Evolutionary conservation across 2,329 filamentous ascomycete species (phyloP), one percentile per base, ranked within the genome.

Genomic region (Venturia nashicola): DNA sequence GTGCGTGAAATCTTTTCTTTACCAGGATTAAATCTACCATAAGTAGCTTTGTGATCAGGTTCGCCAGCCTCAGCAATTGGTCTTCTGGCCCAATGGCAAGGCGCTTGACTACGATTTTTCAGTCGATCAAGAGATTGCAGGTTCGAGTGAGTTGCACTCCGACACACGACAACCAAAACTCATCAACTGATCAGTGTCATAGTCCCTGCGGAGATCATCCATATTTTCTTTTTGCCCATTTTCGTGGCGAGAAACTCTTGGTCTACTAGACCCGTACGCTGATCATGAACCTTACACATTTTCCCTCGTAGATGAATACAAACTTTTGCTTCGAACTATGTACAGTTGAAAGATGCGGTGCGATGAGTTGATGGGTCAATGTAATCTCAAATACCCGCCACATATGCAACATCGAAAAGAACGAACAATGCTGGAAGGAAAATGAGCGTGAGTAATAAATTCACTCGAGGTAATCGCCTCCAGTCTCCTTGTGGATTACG

Each of bases 401-500:
- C 9, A 16, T 23, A 23, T 48, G 44, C 18, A 20, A 48, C 20
- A 48, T 39, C 11, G 36, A 39, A 39, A 46, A 46, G 43, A 46
- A 46, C 14, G 43, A 51, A 51, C 5, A 51, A 51, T 27, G n/a
- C 46, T 18, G 5, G 3, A 27, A 27, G 3, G 20, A 27, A 23
- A 23, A 20, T 20, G 6, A 14, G 20, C 1, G 34, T 40, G 23
- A 18, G 1, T 5, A 12, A 54, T 16, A 5, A 46, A 32, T 46
- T 68, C 73, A 80, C 65, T 78, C 70, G 67, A 85, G 69, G 71
- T 85, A 85, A 12, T 81, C 80, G 1, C 81, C 82, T 27, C 76
- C 76, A 2, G 80, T 82, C 75, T 87, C 83, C 71, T 81, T 80
- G 69, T 86, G 81, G 66, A 88, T 82, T 48, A 89, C 75, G 76